Percentiles rank a stretch among this genome's conserved stretches.
These are phyloP conservation scores for Sporothrix pallida DNA, from an alignment of 2,329 filamentous ascomycete genomes.

Conservation along the genomic window DNA sequence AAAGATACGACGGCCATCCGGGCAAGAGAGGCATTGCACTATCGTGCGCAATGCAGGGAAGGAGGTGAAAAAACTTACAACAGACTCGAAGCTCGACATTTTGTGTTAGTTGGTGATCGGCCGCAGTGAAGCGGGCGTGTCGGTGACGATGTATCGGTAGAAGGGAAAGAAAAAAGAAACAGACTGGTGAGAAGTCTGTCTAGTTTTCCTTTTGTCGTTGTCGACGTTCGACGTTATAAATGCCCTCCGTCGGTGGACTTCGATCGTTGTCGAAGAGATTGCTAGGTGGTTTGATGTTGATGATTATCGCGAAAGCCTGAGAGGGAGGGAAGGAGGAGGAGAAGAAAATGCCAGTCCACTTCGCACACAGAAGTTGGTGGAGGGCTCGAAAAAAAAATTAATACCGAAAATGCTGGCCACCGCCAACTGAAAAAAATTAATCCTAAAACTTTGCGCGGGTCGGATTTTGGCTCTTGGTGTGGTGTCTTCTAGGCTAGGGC, in stretches of 20 bases:
- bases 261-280: conserved; percentile 33
- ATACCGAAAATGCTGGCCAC: conserved; percentile 28
- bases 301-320: conserved; percentile 37
- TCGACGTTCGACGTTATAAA: conserved; percentile 31
- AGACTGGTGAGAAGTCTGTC: conserved; percentile 29
- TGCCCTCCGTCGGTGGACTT: conserved; percentile 34
- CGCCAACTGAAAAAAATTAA: conserved; percentile 29
- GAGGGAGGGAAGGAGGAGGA: conserved; percentile 26
- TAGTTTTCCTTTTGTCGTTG: conserved; percentile 32
- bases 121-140: conserved; percentile 37
- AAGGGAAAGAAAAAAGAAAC: conserved; percentile 33
- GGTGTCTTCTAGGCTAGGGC: conserved; percentile 34
- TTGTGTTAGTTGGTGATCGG: conserved; percentile 44
- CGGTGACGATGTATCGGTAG: conserved; percentile 25
- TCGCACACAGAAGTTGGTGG: conserved; percentile 26
- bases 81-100: conserved; percentile 73
- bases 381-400: conserved; percentile 36
- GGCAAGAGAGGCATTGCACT: background rate
- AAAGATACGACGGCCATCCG: background rate
- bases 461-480: conserved; percentile 33
- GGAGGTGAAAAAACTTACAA: conserved; percentile 61
- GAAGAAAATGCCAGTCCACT: conserved; percentile 28
- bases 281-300: conserved; percentile 30
- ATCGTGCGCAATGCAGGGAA: conserved; percentile 20
- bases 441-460: conserved; percentile 25